Conservation (phyloP, 2,329 filamentous ascomycete species). For the Chaetomium sp. region DNA sequence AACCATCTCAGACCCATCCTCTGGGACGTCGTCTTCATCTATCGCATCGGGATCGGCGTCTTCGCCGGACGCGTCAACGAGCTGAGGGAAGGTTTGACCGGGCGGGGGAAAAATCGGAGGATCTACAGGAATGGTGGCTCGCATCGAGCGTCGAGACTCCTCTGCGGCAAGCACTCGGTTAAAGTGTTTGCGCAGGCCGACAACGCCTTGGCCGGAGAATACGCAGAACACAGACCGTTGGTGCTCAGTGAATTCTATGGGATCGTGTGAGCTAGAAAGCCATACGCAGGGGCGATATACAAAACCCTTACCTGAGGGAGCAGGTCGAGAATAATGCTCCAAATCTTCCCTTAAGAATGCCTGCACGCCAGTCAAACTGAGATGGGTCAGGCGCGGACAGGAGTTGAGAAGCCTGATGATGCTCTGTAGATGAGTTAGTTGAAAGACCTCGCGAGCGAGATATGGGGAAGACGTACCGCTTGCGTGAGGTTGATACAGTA, state of each 20-base stretch:
- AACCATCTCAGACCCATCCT: conserved; percentile 28
- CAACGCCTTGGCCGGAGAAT: conserved; percentile 83
- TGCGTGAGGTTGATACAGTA: conserved; percentile 85
- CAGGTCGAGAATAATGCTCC: conserved; percentile 76
- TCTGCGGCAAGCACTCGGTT: conserved; percentile 37
- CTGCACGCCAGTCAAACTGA: conserved; percentile 88
- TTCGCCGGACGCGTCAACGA: conserved; percentile 17
- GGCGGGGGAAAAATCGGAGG: conserved; percentile 3
- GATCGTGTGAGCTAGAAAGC: conserved; percentile 21
- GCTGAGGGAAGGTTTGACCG: not conserved
- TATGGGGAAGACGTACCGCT: conserved; percentile 42
- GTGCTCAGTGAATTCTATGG: conserved; percentile 82
- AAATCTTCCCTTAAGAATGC: conserved; percentile 84
- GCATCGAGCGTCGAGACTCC: not conserved
- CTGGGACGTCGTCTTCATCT: conserved; percentile 27
- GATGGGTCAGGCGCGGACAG: conserved; percentile 85
- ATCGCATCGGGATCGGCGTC: conserved; percentile 21
- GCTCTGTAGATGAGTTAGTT: conserved; percentile 49
- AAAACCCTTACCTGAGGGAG: conserved; percentile 57
- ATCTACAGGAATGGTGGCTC: not conserved
- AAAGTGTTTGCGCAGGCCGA: conserved; percentile 68
- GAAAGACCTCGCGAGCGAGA: no score
- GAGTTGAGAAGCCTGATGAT: conserved; percentile 84
- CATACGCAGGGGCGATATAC: not conserved
- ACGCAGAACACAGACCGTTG: conserved; percentile 96